These are phyloP conservation scores for Porcisia hertigi DNA, from an alignment of 208 protist species.

Conservation along the genomic window DNA sequence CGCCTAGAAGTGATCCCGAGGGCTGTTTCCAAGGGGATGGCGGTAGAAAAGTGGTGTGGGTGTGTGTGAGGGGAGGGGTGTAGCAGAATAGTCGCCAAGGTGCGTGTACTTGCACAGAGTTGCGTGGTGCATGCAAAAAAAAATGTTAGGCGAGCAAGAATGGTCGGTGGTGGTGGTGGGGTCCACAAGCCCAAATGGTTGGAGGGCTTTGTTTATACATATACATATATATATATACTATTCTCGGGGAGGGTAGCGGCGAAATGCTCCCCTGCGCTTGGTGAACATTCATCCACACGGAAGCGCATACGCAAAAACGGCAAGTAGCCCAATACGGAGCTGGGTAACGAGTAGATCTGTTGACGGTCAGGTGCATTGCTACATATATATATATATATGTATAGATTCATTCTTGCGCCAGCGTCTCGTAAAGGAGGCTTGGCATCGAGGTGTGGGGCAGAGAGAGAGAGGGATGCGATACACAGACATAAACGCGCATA, in stretches of 20 bases:
- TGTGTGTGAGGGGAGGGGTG: too few species aligned
- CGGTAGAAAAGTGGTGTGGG: too few species aligned
- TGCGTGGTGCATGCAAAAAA: too few species aligned
- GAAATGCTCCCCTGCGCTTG: neutral
- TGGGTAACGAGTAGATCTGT: neutral
- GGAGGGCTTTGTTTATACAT: too few species aligned
- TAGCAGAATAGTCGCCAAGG: too few species aligned
- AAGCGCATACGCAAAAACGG: neutral
- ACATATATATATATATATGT: too few species aligned
- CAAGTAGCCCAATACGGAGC: neutral
- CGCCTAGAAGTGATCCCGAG: neutral
- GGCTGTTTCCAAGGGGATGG: neutral
- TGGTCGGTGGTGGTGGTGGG: too few species aligned
- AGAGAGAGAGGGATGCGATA: conserved; percentile 3
- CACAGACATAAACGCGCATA: conserved; percentile 10
- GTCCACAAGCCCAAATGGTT: too few species aligned
- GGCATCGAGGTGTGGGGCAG: too few species aligned
- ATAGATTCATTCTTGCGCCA: neutral
- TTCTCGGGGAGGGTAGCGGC: neutral
- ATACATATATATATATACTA: too few species aligned
- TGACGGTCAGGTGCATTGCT: neutral
- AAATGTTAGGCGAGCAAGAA: too few species aligned
- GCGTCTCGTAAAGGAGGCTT: neutral
- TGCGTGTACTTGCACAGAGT: too few species aligned
- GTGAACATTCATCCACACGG: neutral